Evolutionary conservation across 2,329 filamentous ascomycete species (phyloP), one percentile per base, ranked within the genome.

Genomic region (Hypoxylon sp.): DNA sequence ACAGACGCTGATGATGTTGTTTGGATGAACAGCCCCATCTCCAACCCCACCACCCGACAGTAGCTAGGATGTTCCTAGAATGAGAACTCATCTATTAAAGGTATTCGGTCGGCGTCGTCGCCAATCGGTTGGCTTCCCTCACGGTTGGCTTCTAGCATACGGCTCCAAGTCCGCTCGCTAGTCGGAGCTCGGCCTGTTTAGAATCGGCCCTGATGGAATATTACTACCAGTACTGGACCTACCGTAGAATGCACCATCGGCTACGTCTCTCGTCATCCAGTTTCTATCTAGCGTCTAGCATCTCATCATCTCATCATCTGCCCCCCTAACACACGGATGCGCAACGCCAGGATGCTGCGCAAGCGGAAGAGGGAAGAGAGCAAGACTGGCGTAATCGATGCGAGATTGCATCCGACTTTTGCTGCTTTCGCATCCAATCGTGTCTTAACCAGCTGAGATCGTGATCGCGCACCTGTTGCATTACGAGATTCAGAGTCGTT

Each of bases 71-170:
- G 53, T 20, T 19, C 61, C 58, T 46, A 41, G 64, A 44, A 28
- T 47, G 57, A 50, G 52, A 64, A 52, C 62, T 54, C 37, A 30
- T 54, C 24, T 32, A 51, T 46, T 60, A 57, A 57, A 51, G 30
- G 56, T 34, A 52, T 64, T 57, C n/a, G 50, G 61, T 28, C 39
- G 22, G 44, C 20, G 22, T 55, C 46, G 30, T 55, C 62, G 39
- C 65, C 65, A 67, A 67, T 67, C 65, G 65, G 65, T 57, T 65
- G 47, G 43, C 65, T 67, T 67, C 65, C 37, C 37, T 41, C 37
- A 20, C 37, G 7, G 37, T 41, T 41, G 4, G 37, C 17, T 41
- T 17, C 7, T 7, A 19, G 37, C n/a, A 19, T 17, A 41, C 37
- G 37, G 37, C 17, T 20, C 37, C 7, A 13, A 41, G 11, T n/a